Percentiles rank a stretch among this genome's conserved stretches.
Conservation (phyloP, 2,329 filamentous ascomycete genomes). For the Dothistroma septosporum region DNA sequence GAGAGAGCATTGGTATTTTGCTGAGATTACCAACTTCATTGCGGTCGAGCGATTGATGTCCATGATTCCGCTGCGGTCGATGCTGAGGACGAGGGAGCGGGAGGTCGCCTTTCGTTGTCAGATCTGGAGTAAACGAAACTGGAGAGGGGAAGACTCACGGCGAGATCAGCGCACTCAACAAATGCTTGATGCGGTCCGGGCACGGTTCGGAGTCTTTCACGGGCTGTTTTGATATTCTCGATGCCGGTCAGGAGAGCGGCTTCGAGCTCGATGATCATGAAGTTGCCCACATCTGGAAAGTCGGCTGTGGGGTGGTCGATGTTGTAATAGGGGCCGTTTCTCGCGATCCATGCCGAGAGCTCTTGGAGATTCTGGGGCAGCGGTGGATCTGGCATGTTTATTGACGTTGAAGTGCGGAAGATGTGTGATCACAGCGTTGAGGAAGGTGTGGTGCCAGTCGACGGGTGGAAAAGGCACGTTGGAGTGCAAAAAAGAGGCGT, state of each 20-base stretch:
- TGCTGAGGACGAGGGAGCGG: not conserved
- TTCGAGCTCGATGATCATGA: constrained; percentile 5
- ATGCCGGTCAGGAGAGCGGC: constrained; percentile 3
- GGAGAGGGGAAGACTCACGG: not conserved
- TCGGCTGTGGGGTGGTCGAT: not conserved
- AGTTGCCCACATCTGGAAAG: constrained; percentile 8
- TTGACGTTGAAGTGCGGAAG: not conserved
- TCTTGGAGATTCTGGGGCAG: not conserved
- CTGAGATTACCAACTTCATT: not conserved
- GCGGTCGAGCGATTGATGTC: not conserved
- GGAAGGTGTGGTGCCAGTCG: not conserved
- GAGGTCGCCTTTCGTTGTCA: not conserved
- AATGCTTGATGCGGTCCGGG: not conserved
- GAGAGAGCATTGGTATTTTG: constrained; percentile 2
- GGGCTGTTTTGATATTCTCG: not conserved
- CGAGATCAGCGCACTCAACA: not conserved
- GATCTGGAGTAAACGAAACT: not conserved
- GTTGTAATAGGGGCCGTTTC: constrained; percentile 1
- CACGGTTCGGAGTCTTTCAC: not conserved
- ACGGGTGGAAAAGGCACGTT: constrained; percentile 1
- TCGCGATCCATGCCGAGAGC: constrained; percentile 5
- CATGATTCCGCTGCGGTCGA: not conserved
- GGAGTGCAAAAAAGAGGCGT: not conserved
- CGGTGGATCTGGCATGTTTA: not conserved
- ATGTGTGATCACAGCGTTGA: not conserved